These are phyloP conservation scores for Fusarium temperatum DNA, from an alignment of 2,329 filamentous ascomycete genomes.

Conservation along the genomic window DNA sequence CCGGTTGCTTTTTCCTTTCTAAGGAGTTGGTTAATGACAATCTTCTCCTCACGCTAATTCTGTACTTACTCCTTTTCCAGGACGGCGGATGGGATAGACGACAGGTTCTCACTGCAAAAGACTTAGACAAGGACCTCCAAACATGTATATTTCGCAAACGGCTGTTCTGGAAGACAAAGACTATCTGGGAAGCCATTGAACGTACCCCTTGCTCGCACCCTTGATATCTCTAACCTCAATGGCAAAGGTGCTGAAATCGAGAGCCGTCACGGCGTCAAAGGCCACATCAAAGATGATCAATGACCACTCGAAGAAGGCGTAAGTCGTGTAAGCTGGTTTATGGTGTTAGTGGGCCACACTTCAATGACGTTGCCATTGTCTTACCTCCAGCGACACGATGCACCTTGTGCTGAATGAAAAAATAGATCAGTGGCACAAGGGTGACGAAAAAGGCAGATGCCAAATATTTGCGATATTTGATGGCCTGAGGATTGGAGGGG, in stretches of 20 bases:
- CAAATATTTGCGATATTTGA: slow-evolving; percentile 89
- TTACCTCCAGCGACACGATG: slow-evolving; percentile 92
- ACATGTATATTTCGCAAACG: slow-evolving; percentile 45
- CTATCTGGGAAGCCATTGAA: slow-evolving; percentile 94
- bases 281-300: slow-evolving; percentile 94
- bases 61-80: slow-evolving; percentile 78
- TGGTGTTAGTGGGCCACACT: slow-evolving; percentile 19
- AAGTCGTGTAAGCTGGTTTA: slow-evolving; percentile 86
- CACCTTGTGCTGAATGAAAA: slow-evolving; percentile 98
- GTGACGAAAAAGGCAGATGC: slow-evolving; percentile 89
- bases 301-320: slow-evolving; percentile 98
- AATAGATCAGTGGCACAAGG: slow-evolving; percentile 90
- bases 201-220: slow-evolving; percentile 96
- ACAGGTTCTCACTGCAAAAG: slow-evolving; percentile 57
- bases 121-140: slow-evolving; percentile 52
- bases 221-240: slow-evolving; percentile 88
- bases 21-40: slow-evolving; percentile 37
- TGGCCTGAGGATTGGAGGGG: slow-evolving; percentile 80
- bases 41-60: background rate
- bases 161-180: slow-evolving; percentile 43
- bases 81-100: slow-evolving; percentile 58
- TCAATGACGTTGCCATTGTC: slow-evolving; percentile 40
- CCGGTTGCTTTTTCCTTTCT: slow-evolving; percentile 81
- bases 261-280: slow-evolving; percentile 92
- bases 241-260: slow-evolving; percentile 92